Evolutionary conservation across 768 basidiomycete species (phyloP).

Genomic region (Lactifluus volemus): DNA sequence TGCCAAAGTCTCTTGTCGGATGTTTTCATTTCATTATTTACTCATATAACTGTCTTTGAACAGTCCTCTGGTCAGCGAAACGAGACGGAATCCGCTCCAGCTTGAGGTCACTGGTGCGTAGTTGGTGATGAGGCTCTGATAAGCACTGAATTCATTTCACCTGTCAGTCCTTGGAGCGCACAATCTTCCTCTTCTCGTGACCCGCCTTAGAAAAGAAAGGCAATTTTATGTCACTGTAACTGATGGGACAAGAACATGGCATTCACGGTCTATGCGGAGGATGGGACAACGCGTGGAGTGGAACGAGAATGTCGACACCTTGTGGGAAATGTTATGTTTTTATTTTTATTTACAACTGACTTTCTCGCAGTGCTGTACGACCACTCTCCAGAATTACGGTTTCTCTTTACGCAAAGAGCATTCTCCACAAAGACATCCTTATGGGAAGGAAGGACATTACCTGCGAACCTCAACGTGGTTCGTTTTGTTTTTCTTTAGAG

Average conservation of each 20-base stretch:
- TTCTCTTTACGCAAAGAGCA: not conserved
- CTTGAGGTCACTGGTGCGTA: too few relatives aligned
- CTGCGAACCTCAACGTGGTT: too few relatives aligned
- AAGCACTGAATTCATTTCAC: not conserved
- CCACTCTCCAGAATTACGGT: not conserved
- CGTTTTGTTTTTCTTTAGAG: too few relatives aligned
- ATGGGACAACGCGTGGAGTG: not conserved
- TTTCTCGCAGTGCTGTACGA: not conserved
- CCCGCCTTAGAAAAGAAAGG: not conserved
- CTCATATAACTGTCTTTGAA: too few relatives aligned
- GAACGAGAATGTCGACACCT: not conserved
- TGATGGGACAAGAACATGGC: not conserved
- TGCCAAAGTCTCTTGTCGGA: too few relatives aligned
- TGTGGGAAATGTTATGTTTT: not conserved
- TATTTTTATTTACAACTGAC: not conserved
- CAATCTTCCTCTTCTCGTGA: not conserved
- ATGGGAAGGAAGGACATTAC: too few relatives aligned
- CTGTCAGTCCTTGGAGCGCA: not conserved
- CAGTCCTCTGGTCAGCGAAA: too few relatives aligned
- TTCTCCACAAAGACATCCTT: too few relatives aligned
- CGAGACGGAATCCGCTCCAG: too few relatives aligned
- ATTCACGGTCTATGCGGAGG: not conserved
- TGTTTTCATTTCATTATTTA: too few relatives aligned
- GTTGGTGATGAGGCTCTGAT: too few relatives aligned
- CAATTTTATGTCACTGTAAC: not conserved